A percentile compares a stretch with the other conserved stretches of the same genome.
Evolutionary conservation across 106 monocot species (phyloP).

Genomic region (Dendrobium catenatum): DNA sequence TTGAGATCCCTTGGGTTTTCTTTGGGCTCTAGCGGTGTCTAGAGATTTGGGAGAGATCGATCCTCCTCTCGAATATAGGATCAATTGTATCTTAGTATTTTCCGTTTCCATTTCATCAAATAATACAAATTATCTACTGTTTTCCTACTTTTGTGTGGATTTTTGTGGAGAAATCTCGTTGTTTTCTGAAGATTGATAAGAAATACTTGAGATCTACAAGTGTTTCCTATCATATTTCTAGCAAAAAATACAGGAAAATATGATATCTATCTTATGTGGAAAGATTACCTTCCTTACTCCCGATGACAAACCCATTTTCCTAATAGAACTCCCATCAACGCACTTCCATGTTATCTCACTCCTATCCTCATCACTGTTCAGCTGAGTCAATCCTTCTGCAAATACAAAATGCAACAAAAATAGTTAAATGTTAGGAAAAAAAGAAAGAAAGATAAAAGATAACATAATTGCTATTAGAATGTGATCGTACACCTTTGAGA

Average conservation of each 20-base stretch:
- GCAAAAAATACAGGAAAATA: background rate
- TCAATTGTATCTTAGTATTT: no score
- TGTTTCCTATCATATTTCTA: background rate
- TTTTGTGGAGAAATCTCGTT: no score
- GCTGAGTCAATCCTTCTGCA: constrained; percentile 31
- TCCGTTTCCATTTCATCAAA: no score
- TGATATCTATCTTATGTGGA: background rate
- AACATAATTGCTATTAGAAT: background rate
- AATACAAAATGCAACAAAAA: constrained; percentile 2
- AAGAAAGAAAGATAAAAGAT: background rate
- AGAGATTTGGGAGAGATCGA: no score
- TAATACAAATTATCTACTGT: no score
- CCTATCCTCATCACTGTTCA: constrained; percentile 7
- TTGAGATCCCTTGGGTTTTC: no score
- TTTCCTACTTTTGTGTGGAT: no score
- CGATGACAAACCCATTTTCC: constrained; percentile 75
- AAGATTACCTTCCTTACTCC: constrained; percentile 76
- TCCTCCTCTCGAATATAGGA: no score
- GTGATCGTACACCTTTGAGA: constrained; percentile 34
- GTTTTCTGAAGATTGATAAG: no score
- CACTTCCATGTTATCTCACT: constrained; percentile 40
- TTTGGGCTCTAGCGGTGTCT: no score
- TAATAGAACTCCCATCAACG: constrained; percentile 46
- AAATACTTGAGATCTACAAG: no score
- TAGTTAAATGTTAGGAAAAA: background rate